phyloP scores from a whole-genome alignment of 164 flowering plant genomes.

The Taxillus chinensis region DNA sequence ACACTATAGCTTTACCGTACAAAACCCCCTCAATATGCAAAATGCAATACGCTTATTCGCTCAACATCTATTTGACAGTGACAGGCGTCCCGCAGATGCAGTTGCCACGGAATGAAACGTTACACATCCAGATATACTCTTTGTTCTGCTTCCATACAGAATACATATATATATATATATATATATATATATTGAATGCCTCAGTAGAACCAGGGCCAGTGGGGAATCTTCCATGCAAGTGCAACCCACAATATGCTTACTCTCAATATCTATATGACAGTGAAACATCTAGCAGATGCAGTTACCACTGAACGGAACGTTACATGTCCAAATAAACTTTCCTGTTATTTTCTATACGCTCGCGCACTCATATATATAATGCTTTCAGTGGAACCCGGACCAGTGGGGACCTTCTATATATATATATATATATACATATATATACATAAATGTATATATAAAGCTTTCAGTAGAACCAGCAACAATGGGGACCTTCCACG shows the following conservation, averaged over 20 bases:
- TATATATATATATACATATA: too few relatives aligned
- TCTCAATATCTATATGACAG: too few relatives aligned
- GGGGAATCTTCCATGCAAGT: constrained; percentile 8
- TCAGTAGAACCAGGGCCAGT: constrained; percentile 9
- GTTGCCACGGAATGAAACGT: constrained; percentile 4
- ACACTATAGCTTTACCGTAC: too few relatives aligned
- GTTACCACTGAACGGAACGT: too few relatives aligned
- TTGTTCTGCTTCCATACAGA: constrained; percentile 21
- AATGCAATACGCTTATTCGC: constrained; percentile 16
- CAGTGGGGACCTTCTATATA: too few relatives aligned
- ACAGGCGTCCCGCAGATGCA: constrained; percentile 7
- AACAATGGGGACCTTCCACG: constrained; percentile 9
- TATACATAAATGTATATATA: too few relatives aligned
- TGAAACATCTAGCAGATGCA: too few relatives aligned
- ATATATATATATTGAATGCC: background rate
- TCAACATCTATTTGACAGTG: constrained; percentile 1
- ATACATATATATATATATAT: background rate
- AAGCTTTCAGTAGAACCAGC: constrained; percentile 1
- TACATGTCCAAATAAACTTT: too few relatives aligned
- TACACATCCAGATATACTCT: constrained; percentile 10
- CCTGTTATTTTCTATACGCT: too few relatives aligned
- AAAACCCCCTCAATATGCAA: too few relatives aligned
- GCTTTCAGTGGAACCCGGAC: too few relatives aligned
- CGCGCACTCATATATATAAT: too few relatives aligned
- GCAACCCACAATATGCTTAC: background rate